Conservation (phyloP, 2,329 filamentous ascomycete species). For the Phyllosticta capitalensis region DNA sequence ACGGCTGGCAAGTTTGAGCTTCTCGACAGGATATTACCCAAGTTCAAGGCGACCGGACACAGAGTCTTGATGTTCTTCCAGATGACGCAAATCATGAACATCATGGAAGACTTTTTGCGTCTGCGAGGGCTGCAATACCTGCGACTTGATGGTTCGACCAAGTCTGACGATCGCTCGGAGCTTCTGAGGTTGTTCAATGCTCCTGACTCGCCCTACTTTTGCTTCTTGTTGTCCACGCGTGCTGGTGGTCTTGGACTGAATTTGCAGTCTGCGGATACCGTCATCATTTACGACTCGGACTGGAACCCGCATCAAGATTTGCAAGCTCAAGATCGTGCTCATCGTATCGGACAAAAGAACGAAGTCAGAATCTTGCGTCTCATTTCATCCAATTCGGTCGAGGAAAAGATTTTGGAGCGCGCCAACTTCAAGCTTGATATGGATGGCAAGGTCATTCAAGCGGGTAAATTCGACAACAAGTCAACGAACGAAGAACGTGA, state of each 20-base stretch:
- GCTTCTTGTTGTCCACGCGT: slow-evolving; percentile 96
- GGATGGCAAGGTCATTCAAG: slow-evolving; percentile 98
- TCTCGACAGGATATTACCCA: slow-evolving; percentile 82
- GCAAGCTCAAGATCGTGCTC: slow-evolving; percentile 97
- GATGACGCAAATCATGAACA: slow-evolving; percentile 99
- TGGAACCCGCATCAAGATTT: slow-evolving; percentile 99
- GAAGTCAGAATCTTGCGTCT: slow-evolving; percentile 93
- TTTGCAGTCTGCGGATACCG: slow-evolving; percentile 92
- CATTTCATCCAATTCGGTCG: slow-evolving; percentile 93
- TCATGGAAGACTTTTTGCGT: slow-evolving; percentile 96
- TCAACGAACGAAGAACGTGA: slow-evolving; percentile 98
- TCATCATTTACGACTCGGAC: slow-evolving; percentile 99
- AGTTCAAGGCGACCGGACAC: slow-evolving; percentile 85
- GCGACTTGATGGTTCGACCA: slow-evolving; percentile 91
- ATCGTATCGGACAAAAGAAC: slow-evolving; percentile 99
- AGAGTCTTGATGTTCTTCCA: slow-evolving; percentile 99
- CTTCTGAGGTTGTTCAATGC: slow-evolving; percentile 83
- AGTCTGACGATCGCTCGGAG: slow-evolving; percentile 92
- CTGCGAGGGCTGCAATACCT: slow-evolving; percentile 77
- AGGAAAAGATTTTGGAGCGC: slow-evolving; percentile 96
- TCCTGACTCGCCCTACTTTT: slow-evolving; percentile 85
- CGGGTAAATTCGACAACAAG: slow-evolving; percentile 98
- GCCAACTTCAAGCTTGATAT: slow-evolving; percentile 98
- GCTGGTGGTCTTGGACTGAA: slow-evolving; percentile 97
- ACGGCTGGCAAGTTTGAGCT: slow-evolving; percentile 96